phyloP scores from a whole-genome alignment of 1,139 yeast species.

The Blastobotrys buckinghamii region DNA sequence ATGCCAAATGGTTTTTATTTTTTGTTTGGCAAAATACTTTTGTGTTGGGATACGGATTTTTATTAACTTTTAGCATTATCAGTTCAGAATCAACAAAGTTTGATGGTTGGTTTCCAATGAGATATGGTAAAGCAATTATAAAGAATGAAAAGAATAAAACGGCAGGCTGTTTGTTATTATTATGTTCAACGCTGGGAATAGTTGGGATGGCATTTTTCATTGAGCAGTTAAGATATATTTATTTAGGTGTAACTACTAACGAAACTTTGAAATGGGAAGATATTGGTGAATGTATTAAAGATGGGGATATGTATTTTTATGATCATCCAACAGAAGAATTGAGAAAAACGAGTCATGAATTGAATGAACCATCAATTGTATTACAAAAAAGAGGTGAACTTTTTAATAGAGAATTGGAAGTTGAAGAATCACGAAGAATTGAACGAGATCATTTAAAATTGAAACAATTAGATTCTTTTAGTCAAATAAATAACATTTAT shows the following conservation, averaged over 20 bases:
- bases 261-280: slow-evolving; percentile 82
- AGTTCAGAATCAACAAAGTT: background rate
- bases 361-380: slow-evolving; percentile 25
- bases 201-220: slow-evolving; percentile 52
- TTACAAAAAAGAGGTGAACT: slow-evolving; percentile 26
- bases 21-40: slow-evolving; percentile 54
- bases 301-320: slow-evolving; percentile 39
- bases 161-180: slow-evolving; percentile 47
- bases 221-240: slow-evolving; percentile 58
- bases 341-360: slow-evolving; percentile 13
- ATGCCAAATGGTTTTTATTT: slow-evolving; percentile 62
- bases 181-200: slow-evolving; percentile 50
- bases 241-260: slow-evolving; percentile 85
- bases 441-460: slow-evolving; percentile 22
- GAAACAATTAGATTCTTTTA: slow-evolving; percentile 36
- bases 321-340: slow-evolving; percentile 17
- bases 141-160: slow-evolving; percentile 34
- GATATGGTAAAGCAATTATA: slow-evolving; percentile 7
- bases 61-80: slow-evolving; percentile 30
- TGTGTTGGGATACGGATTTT: slow-evolving; percentile 58
- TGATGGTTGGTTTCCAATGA: background rate
- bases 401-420: slow-evolving; percentile 26
- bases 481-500: slow-evolving; percentile 56
- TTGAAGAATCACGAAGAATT: slow-evolving; percentile 24
- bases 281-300: slow-evolving; percentile 53